A percentile compares a stretch with the other conserved stretches of the same genome.
phyloP scores from a whole-genome alignment of 139 green algal species.

The Chlamydomonas sp. region DNA sequence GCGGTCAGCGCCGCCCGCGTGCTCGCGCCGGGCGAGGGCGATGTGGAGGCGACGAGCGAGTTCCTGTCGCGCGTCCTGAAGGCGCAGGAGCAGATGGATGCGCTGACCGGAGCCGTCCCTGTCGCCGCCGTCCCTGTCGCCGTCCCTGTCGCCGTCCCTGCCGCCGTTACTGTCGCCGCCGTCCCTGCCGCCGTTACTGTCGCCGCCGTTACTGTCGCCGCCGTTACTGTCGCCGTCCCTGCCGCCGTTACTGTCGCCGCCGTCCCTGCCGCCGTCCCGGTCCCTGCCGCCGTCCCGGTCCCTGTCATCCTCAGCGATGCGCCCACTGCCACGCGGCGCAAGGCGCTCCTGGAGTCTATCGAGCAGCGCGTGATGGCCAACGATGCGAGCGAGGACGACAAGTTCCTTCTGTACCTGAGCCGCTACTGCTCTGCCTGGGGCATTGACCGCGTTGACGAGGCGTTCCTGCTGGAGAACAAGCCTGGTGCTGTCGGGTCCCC shows the following conservation, averaged over 20 bases:
- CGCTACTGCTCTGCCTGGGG: not conserved
- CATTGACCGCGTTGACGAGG: not conserved
- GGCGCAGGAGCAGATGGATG: not conserved
- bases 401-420: not conserved
- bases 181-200: not conserved
- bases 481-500: not conserved
- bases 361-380: not conserved
- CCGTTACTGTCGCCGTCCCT: no score
- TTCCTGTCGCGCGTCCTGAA: not conserved
- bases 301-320: not conserved
- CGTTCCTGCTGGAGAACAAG: not conserved
- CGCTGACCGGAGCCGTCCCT: not conserved
- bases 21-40: not conserved
- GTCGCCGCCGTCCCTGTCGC: not conserved
- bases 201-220: not conserved
- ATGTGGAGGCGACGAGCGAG: not conserved
- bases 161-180: not conserved
- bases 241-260: no score
- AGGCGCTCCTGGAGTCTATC: not conserved
- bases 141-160: not conserved
- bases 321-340: not conserved
- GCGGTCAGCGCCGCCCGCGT: not conserved
- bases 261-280: no score
- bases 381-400: slow-evolving; percentile 8
- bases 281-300: no score